These are phyloP conservation scores for Eucalyptus guilfoylei DNA, from an alignment of 345 rosid species.

Conservation along the genomic window DNA sequence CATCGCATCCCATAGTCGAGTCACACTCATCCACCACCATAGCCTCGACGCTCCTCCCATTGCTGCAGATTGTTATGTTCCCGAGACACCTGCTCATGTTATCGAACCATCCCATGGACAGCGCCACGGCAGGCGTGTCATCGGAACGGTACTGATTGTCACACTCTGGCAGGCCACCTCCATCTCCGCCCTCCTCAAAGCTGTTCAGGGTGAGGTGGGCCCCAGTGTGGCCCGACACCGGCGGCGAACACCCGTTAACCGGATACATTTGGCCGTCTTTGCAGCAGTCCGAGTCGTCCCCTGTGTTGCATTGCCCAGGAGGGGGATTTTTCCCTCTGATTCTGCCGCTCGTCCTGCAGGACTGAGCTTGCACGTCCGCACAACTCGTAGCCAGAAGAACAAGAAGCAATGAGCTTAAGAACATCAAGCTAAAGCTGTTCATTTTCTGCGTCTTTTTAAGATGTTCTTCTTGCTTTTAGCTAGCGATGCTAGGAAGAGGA, in stretches of 20 bases:
- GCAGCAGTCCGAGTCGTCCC: constrained; percentile 11
- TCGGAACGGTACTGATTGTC: neutral
- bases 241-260: neutral
- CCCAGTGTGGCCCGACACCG: neutral
- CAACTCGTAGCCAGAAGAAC: neutral
- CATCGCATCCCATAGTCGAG: neutral
- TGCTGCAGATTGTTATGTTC: constrained; percentile 1
- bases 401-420: neutral
- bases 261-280: constrained; percentile 5
- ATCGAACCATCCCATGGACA: constrained; percentile 16
- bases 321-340: constrained; percentile 9
- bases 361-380: neutral
- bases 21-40: neutral
- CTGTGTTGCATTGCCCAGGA: constrained; percentile 8
- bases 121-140: neutral
- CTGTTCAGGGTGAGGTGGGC: neutral
- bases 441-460: neutral
- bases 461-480: neutral
- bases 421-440: neutral
- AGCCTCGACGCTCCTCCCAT: neutral
- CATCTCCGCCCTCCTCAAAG: constrained; percentile 1
- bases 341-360: constrained; percentile 9
- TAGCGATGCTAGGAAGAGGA: neutral
- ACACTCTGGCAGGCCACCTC: constrained; percentile 8
- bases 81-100: neutral